Evolutionary conservation across 202 grass and related monocot genomes (phyloP), one percentile per base, ranked within the genome.

Genomic region (Panicum virgatum): DNA sequence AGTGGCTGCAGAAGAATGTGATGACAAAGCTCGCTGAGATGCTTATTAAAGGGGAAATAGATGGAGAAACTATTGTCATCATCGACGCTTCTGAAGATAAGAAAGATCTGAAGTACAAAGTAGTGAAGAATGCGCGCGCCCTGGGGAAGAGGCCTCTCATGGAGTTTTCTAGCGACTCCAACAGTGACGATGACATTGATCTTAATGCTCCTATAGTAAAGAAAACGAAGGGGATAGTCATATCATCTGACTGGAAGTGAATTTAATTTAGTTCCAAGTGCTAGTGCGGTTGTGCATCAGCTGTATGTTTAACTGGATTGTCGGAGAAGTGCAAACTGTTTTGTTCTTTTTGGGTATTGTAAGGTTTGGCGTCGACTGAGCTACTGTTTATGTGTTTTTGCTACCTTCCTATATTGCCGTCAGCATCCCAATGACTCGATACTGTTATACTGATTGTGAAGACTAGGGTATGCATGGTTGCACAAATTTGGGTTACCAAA

Each of bases 1-100:
- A 82, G 66, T 91, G 86, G 82, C 39, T 91, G 27, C 73, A 88
- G 72, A 91, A 82, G 69, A 74, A 76, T 11, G 83, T 88, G 39
- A 64, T 82, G 81, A 88, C 82, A 0, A 75, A 68, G 32, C 66
- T 91, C 5, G 72, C 76, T 11, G 75, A 88, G 26, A 81, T 85
- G 89, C 18, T 83, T 27, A 40, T 86, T 27, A 50, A 43, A 19
- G 88, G 69, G 12, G 80, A 86, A 73, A 29, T 80, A 11, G 54
- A 75, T 45, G 80, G 61, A 26, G 72, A 79, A 32, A 56, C 51
- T 16, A 56, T 25, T 5, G 43, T 90, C 3, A 64, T 29, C n/a
- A 58, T 90, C 8, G 88, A 90, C 52, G 80, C 88, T n/a, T 69
- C 10, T 2, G 34, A 42, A 30, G 57, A 48, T 42, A 73, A 74